phyloP scores from a whole-genome alignment of 2,329 filamentous ascomycete genomes.

The Fusarium robinianum region DNA sequence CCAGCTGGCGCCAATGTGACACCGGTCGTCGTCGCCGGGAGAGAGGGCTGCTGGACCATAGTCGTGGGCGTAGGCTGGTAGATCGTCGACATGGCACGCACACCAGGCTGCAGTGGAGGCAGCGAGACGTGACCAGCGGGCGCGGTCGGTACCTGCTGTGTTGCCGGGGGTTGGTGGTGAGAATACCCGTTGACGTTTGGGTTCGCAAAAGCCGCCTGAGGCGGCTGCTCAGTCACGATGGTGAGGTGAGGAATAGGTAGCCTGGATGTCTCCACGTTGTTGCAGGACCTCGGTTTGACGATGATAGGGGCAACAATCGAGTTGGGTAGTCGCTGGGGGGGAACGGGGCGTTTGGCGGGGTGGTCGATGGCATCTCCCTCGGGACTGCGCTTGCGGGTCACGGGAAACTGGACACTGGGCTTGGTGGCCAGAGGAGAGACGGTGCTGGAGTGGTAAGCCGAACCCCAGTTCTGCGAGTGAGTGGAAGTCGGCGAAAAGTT shows the following conservation, averaged over 20 bases:
- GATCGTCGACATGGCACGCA: constrained; percentile 76
- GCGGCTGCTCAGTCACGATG: constrained; percentile 56
- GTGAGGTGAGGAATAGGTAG: constrained; percentile 75
- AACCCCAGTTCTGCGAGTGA: constrained; percentile 47
- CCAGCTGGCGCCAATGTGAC: constrained; percentile 28
- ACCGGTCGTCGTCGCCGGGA: constrained; percentile 35
- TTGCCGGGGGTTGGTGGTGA: constrained; percentile 34
- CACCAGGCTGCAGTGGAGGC: constrained; percentile 63
- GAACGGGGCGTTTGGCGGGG: constrained; percentile 56
- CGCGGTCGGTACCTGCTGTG: constrained; percentile 40
- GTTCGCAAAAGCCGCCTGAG: constrained; percentile 40
- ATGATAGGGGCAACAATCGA: constrained; percentile 19
- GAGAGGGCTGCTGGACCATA: constrained; percentile 44
- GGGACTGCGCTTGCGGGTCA: constrained; percentile 55
- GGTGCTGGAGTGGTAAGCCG: constrained; percentile 44
- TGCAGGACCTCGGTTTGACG: constrained; percentile 28
- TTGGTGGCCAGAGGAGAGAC: constrained; percentile 56
- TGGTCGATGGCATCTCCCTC: constrained; percentile 58
- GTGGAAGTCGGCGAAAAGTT: constrained; percentile 49
- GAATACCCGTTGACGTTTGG: constrained; percentile 47
- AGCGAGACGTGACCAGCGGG: constrained; percentile 54
- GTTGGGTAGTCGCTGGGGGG: constrained; percentile 28
- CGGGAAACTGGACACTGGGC: constrained; percentile 47
- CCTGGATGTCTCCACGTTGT: constrained; percentile 45
- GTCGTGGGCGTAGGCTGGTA: constrained; percentile 62